Percentiles rank a stretch among this genome's conserved stretches.
phyloP scores from a whole-genome alignment of 305 asterid species.

The Petunia hybrid region DNA sequence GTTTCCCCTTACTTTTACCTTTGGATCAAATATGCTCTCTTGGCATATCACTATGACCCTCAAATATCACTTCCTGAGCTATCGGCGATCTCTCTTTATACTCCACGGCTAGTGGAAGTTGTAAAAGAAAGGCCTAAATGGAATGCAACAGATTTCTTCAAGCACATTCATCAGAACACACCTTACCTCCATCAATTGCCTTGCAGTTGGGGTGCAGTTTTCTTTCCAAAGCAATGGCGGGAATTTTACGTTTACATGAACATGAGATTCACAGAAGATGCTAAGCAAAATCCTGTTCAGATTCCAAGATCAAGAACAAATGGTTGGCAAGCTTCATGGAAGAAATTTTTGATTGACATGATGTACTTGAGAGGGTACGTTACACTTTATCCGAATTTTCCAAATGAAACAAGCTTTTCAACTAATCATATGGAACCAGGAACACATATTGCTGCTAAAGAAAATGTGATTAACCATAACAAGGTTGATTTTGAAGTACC shows the following conservation, averaged over 20 bases:
- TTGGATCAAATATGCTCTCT: slow-evolving; percentile 86
- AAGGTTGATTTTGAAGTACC: slow-evolving; percentile 91
- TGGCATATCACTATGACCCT: slow-evolving; percentile 91
- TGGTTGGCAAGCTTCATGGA: slow-evolving; percentile 99
- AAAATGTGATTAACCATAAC: slow-evolving; percentile 75
- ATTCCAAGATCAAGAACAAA: slow-evolving; percentile 96
- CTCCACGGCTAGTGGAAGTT: slow-evolving; percentile 86
- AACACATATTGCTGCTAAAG: slow-evolving; percentile 87
- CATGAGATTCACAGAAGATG: slow-evolving; percentile 87
- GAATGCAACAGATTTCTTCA: slow-evolving; percentile 87
- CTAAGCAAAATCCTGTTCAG: slow-evolving; percentile 90
- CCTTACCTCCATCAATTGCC: slow-evolving; percentile 96
- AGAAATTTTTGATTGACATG: slow-evolving; percentile 91
- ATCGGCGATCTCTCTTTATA: slow-evolving; percentile 85
- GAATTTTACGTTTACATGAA: slow-evolving; percentile 95
- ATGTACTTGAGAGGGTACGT: slow-evolving; percentile 93
- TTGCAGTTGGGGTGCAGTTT: slow-evolving; percentile 96
- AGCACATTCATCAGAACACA: slow-evolving; percentile 77
- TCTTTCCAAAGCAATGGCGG: slow-evolving; percentile 93
- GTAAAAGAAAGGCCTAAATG: slow-evolving; percentile 95
- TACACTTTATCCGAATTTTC: slow-evolving; percentile 84
- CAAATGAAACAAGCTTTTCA: slow-evolving; percentile 89
- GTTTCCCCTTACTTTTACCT: slow-evolving; percentile 90
- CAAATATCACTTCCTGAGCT: slow-evolving; percentile 79
- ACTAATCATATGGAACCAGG: slow-evolving; percentile 99